These are phyloP conservation scores for Colletotrichum cordylinicola DNA, from an alignment of 2,329 filamentous ascomycete genomes.

Conservation along the genomic window DNA sequence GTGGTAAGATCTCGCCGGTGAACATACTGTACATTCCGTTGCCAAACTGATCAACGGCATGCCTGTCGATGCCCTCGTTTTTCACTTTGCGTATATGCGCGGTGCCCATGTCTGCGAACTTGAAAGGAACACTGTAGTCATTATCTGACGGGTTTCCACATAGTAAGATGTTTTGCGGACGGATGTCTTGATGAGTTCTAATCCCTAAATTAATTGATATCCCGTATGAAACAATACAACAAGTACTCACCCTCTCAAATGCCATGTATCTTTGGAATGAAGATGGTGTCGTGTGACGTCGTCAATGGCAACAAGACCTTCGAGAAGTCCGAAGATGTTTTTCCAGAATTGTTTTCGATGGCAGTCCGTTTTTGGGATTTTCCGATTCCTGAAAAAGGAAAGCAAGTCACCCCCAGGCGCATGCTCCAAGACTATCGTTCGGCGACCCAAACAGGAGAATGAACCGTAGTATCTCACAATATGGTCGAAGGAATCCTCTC, in stretches of 20 bases:
- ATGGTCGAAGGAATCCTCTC: not conserved
- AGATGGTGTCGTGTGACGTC: not conserved
- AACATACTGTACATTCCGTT: conserved; percentile 4
- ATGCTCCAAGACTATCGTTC: not conserved
- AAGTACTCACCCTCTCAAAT: not conserved
- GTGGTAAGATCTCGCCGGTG: no score
- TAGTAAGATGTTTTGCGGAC: not conserved
- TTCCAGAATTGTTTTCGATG: not conserved
- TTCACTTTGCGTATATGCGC: not conserved
- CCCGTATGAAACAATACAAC: not conserved
- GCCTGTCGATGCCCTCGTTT: not conserved
- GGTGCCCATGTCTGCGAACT: not conserved
- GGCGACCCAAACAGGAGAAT: not conserved
- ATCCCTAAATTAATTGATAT: not conserved
- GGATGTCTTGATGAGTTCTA: not conserved
- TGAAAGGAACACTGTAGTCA: not conserved
- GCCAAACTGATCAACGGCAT: not conserved
- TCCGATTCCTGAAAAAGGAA: not conserved
- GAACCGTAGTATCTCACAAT: not conserved
- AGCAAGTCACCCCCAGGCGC: not conserved
- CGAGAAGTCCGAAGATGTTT: not conserved
- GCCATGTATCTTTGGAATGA: not conserved
- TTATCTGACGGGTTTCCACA: not conserved
- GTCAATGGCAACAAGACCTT: not conserved
- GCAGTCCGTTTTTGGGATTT: not conserved